Percentiles rank a stretch among this genome's conserved stretches.
Evolutionary conservation across 2,329 filamentous ascomycete genomes (phyloP).

Genomic region (Calcarisporium arbuscula): DNA sequence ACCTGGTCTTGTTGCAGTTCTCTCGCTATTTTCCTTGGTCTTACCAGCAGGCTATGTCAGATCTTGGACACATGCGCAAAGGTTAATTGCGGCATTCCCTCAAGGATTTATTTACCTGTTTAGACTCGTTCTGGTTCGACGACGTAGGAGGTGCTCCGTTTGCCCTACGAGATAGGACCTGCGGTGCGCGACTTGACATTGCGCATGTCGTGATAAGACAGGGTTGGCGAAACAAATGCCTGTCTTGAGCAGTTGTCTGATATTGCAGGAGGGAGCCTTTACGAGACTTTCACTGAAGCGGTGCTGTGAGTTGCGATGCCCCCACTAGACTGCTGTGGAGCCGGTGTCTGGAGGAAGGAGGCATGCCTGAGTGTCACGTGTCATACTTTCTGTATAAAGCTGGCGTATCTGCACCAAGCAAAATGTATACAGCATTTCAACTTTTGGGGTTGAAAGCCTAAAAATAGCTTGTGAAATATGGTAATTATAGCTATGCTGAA

Average conservation of each 20-base stretch:
- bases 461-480: too few species aligned
- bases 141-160: slow-evolving; percentile 22
- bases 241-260: slow-evolving; percentile 8
- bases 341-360: too few species aligned
- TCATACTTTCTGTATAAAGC: too few species aligned
- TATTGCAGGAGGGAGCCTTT: too few species aligned
- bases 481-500: too few species aligned
- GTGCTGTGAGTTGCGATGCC: slow-evolving; percentile 1
- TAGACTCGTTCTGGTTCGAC: slow-evolving; percentile 18
- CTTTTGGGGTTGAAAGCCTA: too few species aligned
- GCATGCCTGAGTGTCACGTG: too few species aligned
- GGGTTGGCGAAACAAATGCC: slow-evolving; percentile 13
- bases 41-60: slow-evolving; percentile 5
- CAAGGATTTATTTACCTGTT: slow-evolving; percentile 19
- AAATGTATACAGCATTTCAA: too few species aligned
- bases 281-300: too few species aligned
- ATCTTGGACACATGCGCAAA: too few species aligned
- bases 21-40: slow-evolving; percentile 18
- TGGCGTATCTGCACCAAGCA: too few species aligned
- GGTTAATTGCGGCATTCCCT: slow-evolving; percentile 6
- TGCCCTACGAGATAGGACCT: slow-evolving; percentile 29
- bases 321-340: too few species aligned
- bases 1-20: slow-evolving; percentile 12
- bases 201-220: slow-evolving; percentile 22
- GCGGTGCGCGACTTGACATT: slow-evolving; percentile 29